Base-by-base conservation (phyloP, 371 early-diverging fungal genomes). In the Haplosporangium sp. region DNA sequence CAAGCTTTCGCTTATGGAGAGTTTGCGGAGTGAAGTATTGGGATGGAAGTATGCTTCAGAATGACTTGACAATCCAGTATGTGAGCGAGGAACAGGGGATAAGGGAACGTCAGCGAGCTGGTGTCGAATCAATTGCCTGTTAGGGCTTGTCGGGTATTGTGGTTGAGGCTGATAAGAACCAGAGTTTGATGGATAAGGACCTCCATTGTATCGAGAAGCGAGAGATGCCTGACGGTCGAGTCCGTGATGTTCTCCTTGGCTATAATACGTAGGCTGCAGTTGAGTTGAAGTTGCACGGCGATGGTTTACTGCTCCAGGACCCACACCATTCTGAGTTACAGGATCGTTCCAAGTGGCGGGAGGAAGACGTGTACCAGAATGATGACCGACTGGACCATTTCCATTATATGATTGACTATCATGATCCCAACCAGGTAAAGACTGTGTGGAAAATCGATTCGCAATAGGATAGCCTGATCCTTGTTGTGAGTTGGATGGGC, bases 361-460 rank as follows among this genome's bases (percentile, higher is more conserved):
- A 0, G 73, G 69, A 10, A 73, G 68, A 38, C 78, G 68, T 13
- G 65, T 52, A 39, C 19, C 61, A 44, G 72, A 63, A 44, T 72
- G 77, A 61, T 72, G 78, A 8, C 65, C 58, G 13, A 69, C 58
- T 9, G 67, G 76, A 8, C 76, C 72, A 53, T 58, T 71, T 15
- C 62, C n/a, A 20, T 52, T 55, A 58, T 71, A 76, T 9, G 63
- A 44, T 37, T 57, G 71, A 11, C 63, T 27, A 1, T 72, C 78
- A 20, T 66, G 73, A 39, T 77, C 78, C 78, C 78, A 73, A 9
- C 78, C 78, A 37, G 78, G 62, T 11, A 77, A 39, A 9, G 78
- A 77, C 37, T 77, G 78, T 5, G 78, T 77, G 42, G 78, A 77
- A 45, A 72, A 73, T 35, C 78, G 68, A 64, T 67, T 76, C 17